Base-by-base conservation (phyloP, 805 yeast genomes). In the Schwanniomyces sp. region DNA sequence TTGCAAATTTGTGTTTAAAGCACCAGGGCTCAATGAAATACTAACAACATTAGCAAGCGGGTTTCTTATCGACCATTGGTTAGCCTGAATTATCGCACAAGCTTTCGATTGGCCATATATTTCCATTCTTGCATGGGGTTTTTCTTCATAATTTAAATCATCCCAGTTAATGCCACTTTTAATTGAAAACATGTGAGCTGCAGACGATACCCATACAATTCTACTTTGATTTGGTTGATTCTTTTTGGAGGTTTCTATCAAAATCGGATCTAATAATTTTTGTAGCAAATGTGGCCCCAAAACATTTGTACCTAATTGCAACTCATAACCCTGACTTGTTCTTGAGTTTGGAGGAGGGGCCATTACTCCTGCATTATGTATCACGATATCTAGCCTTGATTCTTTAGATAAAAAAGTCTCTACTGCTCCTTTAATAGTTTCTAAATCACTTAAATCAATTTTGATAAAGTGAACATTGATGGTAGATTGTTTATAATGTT, bases 281-380 rank as follows among this genome's bases (percentile, higher is more conserved):
- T 76, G 72, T 17, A 79, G 58, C n/a, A 76, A 55, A 44, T 67
- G 75, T 25, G 78, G 76, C 2, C 76, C 83, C 12, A 80, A 52
- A 16, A 57, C 69, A 56, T 79, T 80, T 16, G 74, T 70, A 11
- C 80, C 84, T 36, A 77, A 58, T 45, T 74, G 78, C 32, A 64
- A 45, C 44, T 79, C 83, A 47, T 63, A 70, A 7, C 79, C 81
- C 57, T 79, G 81, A 41, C 52, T 55, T 9, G 59, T 46, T 44
- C 54, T 64, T 40, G 60, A 55, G n/a, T 67, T 67, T 40, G 48
- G 48, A 2, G 66, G 67, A 2, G 64, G 64, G 18, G 57, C 48
- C 48, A 63, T 54, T 3, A 77, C 58, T 5, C 63, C 64, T n/a
- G 62, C 62, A 51, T 60, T 60, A 43, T 57, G 61, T 41, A 60